phyloP scores from a whole-genome alignment of 805 yeast genomes.

The Candida multigemmis region DNA sequence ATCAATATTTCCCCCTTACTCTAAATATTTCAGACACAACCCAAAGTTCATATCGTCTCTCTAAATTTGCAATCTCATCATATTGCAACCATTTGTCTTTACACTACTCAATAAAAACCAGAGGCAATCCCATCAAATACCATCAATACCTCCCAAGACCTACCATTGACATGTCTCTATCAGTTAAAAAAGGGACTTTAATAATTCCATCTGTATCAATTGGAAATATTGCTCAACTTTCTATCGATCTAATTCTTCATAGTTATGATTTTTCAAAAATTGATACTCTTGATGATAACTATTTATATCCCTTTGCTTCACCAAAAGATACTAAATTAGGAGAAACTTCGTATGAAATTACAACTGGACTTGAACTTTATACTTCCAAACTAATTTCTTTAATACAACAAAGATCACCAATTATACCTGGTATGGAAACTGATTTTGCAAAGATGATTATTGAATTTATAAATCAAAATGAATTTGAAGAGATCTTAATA shows the following conservation, averaged over 20 bases:
- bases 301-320: conserved; percentile 75
- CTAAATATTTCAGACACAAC: background rate
- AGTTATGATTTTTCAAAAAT: conserved; percentile 45
- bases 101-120: background rate
- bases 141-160: background rate
- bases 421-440: conserved; percentile 70
- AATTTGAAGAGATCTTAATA: conserved; percentile 41
- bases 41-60: background rate
- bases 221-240: conserved; percentile 85
- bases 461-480: conserved; percentile 28
- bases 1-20: too few relatives aligned
- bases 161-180: conserved; percentile 1
- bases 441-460: conserved; percentile 43
- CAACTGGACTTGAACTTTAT: conserved; percentile 63
- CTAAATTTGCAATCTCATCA: background rate
- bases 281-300: conserved; percentile 48
- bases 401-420: conserved; percentile 80
- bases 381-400: conserved; percentile 37
- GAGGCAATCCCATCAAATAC: background rate
- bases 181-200: too few relatives aligned
- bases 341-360: conserved; percentile 24
- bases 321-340: conserved; percentile 44
- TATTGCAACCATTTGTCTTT: background rate
- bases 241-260: conserved; percentile 65
- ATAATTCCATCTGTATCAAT: conserved; percentile 75